These are phyloP conservation scores for Trichoderma arundinaceum DNA, from an alignment of 2,329 filamentous ascomycete genomes.

Conservation along the genomic window DNA sequence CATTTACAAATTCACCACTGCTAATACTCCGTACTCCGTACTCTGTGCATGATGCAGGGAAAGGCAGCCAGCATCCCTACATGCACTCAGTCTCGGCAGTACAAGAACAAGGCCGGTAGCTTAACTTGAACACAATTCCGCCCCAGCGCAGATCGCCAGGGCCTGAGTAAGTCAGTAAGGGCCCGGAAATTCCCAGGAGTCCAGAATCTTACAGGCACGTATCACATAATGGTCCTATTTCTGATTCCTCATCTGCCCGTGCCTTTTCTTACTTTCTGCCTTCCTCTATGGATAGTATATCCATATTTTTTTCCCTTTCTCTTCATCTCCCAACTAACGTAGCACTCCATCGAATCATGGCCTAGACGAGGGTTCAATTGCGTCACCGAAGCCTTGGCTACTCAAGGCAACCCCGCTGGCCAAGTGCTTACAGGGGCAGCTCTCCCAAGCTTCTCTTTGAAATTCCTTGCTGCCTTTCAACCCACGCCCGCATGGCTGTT, in stretches of 20 bases:
- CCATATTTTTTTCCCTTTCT: neutral
- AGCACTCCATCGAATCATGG: neutral
- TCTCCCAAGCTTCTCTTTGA: constrained; percentile 9
- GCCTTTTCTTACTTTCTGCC: neutral
- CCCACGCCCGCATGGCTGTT: neutral
- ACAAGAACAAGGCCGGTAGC: neutral
- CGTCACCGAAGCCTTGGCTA: constrained; percentile 11
- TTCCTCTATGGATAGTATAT: constrained; percentile 4
- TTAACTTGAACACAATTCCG: constrained; percentile 11
- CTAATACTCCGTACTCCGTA: too few relatives aligned
- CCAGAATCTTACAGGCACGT: constrained; percentile 20
- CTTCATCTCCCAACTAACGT: neutral
- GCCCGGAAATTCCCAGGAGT: neutral
- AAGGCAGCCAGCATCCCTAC: neutral
- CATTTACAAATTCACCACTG: too few relatives aligned
- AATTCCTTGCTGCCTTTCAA: neutral
- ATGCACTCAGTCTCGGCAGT: constrained; percentile 1
- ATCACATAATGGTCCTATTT: neutral
- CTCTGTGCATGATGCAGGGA: neutral
- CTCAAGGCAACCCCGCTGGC: constrained; percentile 1
- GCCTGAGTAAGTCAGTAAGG: neutral
- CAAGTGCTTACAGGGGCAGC: constrained; percentile 7
- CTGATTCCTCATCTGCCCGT: neutral
- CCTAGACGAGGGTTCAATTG: constrained; percentile 5
- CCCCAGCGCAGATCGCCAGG: constrained; percentile 25